Evolutionary conservation across 169 alveolate species (phyloP).

Genomic region (Plasmodium yoelii): DNA sequence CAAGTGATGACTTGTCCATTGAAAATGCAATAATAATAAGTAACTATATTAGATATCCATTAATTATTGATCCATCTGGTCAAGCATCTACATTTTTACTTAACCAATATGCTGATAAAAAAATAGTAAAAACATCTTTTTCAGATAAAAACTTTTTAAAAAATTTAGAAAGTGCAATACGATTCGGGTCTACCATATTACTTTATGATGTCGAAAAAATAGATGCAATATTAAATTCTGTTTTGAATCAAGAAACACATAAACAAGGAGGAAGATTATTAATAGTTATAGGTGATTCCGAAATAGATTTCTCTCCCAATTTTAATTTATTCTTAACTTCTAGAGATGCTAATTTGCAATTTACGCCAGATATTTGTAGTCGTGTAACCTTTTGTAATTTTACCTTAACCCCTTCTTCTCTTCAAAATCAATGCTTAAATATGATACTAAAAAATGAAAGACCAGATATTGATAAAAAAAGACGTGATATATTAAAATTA

Average conservation of each 20-base stretch:
- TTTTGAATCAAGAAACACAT: conserved; percentile 96
- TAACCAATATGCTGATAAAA: conserved; percentile 88
- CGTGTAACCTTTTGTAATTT: conserved; percentile 97
- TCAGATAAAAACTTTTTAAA: conserved; percentile 93
- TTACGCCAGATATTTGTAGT: conserved; percentile 98
- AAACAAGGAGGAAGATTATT: conserved; percentile 96
- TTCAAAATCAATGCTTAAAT: conserved; percentile 94
- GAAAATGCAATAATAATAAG: conserved; percentile 96
- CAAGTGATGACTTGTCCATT: conserved; percentile 96
- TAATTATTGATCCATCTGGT: conserved; percentile 97
- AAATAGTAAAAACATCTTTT: conserved; percentile 89
- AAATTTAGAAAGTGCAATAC: conserved; percentile 93
- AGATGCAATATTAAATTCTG: conserved; percentile 86
- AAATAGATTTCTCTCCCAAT: conserved; percentile 96
- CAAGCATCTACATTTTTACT: conserved; percentile 84
- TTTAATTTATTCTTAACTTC: conserved; percentile 96
- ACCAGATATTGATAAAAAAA: conserved; percentile 96
- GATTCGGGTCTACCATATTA: conserved; percentile 96
- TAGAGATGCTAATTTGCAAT: conserved; percentile 94
- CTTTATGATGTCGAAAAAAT: conserved; percentile 96
- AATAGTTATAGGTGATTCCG: conserved; percentile 97
- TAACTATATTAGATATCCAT: conserved; percentile 94
- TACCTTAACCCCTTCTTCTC: conserved; percentile 96
- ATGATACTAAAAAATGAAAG: conserved; percentile 94
- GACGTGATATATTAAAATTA: conserved; percentile 93